Conservation (phyloP, 164 flowering plant species). For the Dillenia turbinata region DNA sequence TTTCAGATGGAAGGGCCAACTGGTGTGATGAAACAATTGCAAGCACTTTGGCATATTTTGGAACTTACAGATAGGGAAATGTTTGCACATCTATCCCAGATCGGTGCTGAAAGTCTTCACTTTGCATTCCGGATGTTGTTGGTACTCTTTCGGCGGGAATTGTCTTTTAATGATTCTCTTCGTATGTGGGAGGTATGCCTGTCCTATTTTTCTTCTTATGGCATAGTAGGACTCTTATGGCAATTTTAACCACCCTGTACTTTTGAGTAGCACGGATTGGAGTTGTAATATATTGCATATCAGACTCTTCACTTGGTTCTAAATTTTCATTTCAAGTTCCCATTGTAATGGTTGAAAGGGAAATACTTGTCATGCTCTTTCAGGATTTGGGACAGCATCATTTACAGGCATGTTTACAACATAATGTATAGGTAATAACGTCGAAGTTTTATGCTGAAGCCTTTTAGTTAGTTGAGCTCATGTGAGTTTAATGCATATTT, state of each 20-base stretch:
- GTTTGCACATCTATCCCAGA: constrained; percentile 59
- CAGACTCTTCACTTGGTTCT: no score
- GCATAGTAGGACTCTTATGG: no score
- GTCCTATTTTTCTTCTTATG: constrained; percentile 5
- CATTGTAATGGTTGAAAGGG: no score
- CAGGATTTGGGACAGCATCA: no score
- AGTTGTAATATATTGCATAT: no score
- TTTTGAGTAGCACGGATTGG: neutral
- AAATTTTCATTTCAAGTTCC: no score
- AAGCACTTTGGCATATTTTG: constrained; percentile 67
- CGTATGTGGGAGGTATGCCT: constrained; percentile 92
- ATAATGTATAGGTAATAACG: no score
- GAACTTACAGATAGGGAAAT: constrained; percentile 71
- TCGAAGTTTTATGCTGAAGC: no score
- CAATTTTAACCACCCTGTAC: neutral
- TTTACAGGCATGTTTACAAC: no score
- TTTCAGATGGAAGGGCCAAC: constrained; percentile 90
- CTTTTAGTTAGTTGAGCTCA: no score
- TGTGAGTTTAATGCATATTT: no score
- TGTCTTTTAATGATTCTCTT: constrained; percentile 77
- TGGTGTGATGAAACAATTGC: constrained; percentile 84
- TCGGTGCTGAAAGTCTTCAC: constrained; percentile 91
- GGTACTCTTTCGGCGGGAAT: constrained; percentile 88
- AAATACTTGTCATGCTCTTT: no score
- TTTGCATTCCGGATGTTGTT: constrained; percentile 90